Conservation (phyloP, 2,329 filamentous ascomycete genomes). For the Calonectria multiphialidica region DNA sequence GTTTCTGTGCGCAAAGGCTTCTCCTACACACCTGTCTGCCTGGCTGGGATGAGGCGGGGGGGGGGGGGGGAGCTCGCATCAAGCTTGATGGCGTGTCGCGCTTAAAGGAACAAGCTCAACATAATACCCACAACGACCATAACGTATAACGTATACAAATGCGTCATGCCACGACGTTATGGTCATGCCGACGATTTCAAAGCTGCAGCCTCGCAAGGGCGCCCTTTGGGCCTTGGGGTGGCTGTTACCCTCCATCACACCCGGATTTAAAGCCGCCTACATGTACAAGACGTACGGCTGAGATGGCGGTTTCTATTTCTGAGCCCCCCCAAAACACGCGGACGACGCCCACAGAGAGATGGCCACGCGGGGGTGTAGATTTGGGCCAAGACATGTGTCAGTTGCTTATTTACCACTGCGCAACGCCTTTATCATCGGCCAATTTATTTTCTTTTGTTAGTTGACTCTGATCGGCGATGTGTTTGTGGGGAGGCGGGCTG, state of each 20-base stretch:
- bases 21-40: not conserved
- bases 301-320: conserved; percentile 37
- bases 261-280: not conserved
- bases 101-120: not conserved
- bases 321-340: conserved; percentile 12
- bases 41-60: not conserved
- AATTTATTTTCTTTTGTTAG: not conserved
- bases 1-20: not conserved
- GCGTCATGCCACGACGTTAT: conserved; percentile 3
- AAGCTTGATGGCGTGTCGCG: not conserved
- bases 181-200: conserved; percentile 3
- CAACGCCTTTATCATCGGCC: conserved; percentile 13
- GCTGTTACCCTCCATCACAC: not conserved
- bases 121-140: not conserved
- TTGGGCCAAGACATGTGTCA: conserved; percentile 19
- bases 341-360: not conserved
- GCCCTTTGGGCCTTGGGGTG: not conserved
- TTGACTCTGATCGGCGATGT: conserved; percentile 1
- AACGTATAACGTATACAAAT: not conserved
- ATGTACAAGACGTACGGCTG: conserved; percentile 4
- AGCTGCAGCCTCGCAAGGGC: conserved; percentile 3
- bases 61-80: not conserved
- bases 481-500: not conserved
- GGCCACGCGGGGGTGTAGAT: conserved; percentile 17
- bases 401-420: conserved; percentile 11